Evolutionary conservation across 2,329 filamentous ascomycete species (phyloP), one percentile per base, ranked within the genome.

Genomic region (Calonectria hawksworthii): DNA sequence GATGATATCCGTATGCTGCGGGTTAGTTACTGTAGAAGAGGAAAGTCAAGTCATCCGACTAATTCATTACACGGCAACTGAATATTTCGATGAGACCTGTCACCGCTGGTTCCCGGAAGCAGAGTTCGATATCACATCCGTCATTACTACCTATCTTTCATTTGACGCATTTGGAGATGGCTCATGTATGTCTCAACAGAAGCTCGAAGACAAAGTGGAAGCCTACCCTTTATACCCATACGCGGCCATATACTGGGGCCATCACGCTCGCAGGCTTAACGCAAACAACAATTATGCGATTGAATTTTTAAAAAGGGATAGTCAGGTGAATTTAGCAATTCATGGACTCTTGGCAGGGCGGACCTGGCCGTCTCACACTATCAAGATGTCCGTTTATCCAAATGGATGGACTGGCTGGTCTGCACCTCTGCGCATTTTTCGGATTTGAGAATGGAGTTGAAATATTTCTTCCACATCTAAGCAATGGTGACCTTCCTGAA

Each of bases 91-190:
- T 3, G n/a, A 41, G 8, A 30, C 50, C 18, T 14, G 71, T 14
- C 44, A 16, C 0, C 30, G 51, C 10, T 70, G 54, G 52, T 63
- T 61, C 7, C 32, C 21, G 28, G 23, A 79, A 23, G 80, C 82
- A 0, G 72, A 86, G 6, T 7, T 1, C 0, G 18, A 81, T 0
- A 83, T 88, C 7, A 71, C 81, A 0, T 70, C 41, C 5, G 74
- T 69, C 1, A 88, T 85, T 64, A 41, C 84, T 5, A 83, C 82
- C 0, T 87, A 88, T 52, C 72, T 88, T 1, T 84, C 78, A 10
- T 84, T 84, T 18, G 66, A 78, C 30, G 38, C n/a, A 1, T 85
- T 85, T 54, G 28, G 26, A 9, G 26, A 11, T 9, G 26, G 59
- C 2, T 5, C 2, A 1, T 68, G 51, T 16, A 38, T 3, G 16